Evolutionary conservation across 148 eudicot species (phyloP).

Genomic region (Spergularia bocconei): DNA sequence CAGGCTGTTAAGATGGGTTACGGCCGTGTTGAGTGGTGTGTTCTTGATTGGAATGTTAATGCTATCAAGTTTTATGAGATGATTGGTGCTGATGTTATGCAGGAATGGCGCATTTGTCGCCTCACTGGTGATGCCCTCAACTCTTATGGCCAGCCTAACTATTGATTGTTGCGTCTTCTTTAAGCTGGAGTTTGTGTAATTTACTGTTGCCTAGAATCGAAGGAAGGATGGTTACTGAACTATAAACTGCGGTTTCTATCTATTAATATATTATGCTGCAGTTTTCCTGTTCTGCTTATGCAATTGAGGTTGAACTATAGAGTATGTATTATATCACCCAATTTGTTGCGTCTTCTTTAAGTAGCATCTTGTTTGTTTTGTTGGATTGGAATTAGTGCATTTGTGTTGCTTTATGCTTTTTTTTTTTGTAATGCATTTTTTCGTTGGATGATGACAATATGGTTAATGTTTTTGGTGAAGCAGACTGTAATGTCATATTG

Average conservation of each 20-base stretch:
- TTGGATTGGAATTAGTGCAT: neutral
- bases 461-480: too few species aligned
- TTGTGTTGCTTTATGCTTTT: neutral
- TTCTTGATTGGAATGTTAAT: slow-evolving; percentile 81
- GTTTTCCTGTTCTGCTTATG: neutral
- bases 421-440: neutral
- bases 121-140: slow-evolving; percentile 66
- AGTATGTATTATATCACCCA: too few species aligned
- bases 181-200: neutral
- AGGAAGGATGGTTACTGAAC: too few species aligned
- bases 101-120: slow-evolving; percentile 74
- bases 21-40: slow-evolving; percentile 84
- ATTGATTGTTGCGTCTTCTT: neutral
- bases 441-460: neutral
- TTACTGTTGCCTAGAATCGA: too few species aligned
- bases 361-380: neutral
- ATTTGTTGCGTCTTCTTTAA: neutral
- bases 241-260: too few species aligned
- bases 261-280: neutral
- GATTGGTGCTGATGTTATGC: slow-evolving; percentile 75
- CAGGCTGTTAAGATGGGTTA: slow-evolving; percentile 69
- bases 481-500: too few species aligned
- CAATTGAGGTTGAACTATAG: neutral
- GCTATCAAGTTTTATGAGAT: slow-evolving; percentile 69
- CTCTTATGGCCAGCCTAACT: slow-evolving; percentile 35